Conservation (phyloP, 257 asterid genomes). For the Solanum megistacrolobum region DNA sequence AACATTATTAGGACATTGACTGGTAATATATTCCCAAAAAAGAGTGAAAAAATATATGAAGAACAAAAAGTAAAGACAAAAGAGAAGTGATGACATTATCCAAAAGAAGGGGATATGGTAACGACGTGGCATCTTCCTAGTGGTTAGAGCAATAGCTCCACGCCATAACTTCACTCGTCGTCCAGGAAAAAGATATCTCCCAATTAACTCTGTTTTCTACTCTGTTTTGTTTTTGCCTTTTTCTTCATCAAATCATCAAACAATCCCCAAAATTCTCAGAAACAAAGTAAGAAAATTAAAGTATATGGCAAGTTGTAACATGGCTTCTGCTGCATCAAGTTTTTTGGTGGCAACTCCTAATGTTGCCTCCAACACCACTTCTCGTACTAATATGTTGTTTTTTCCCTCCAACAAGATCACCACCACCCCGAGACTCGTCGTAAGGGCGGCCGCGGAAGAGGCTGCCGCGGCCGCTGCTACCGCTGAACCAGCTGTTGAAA, state of each 20-base stretch:
- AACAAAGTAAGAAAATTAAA: background rate
- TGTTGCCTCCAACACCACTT: constrained; percentile 18
- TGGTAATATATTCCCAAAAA: background rate
- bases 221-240: background rate
- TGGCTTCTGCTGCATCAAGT: constrained; percentile 39
- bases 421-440: constrained; percentile 39
- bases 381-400: constrained; percentile 14
- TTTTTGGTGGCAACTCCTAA: constrained; percentile 47
- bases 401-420: constrained; percentile 33
- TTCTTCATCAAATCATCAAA: constrained; percentile 1
- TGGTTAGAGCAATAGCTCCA: constrained; percentile 34
- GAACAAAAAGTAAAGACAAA: background rate
- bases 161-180: constrained; percentile 20
- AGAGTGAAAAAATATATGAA: background rate
- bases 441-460: constrained; percentile 50
- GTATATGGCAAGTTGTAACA: constrained; percentile 65
- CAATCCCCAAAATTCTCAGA: background rate
- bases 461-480: constrained; percentile 10
- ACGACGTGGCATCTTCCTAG: constrained; percentile 38
- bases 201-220: constrained; percentile 22
- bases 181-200: constrained; percentile 48
- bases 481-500: constrained; percentile 21
- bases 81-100: constrained; percentile 39
- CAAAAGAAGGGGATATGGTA: constrained; percentile 52
- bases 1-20: background rate